Evolutionary conservation across 345 rosid species (phyloP).

Genomic region (Ailanthus altissimus): DNA sequence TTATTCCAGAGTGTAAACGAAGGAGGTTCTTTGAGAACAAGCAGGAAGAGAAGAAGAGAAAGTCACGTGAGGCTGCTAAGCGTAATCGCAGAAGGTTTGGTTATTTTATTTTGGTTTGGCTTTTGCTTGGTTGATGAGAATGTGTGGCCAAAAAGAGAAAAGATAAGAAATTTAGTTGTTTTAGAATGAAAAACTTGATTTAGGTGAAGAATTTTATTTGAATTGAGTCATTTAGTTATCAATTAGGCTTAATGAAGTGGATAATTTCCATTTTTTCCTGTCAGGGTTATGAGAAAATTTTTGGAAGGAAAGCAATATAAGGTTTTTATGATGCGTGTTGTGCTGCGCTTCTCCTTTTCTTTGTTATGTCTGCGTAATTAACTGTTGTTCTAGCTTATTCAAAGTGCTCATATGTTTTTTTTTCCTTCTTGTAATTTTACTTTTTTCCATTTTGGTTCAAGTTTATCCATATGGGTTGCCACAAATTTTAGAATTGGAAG

Average conservation of each 20-base stretch:
- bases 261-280: not conserved
- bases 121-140: conserved; percentile 17
- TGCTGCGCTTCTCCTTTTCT: not conserved
- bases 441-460: not conserved
- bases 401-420: not conserved
- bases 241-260: not conserved
- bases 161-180: not conserved
- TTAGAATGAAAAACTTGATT: not conserved
- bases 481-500: not conserved
- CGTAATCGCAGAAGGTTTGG: conserved; percentile 62
- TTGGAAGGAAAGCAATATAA: not conserved
- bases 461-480: not conserved
- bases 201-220: not conserved
- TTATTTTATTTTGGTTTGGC: not conserved
- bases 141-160: not conserved
- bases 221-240: not conserved
- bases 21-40: conserved; percentile 67
- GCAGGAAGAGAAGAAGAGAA: conserved; percentile 78
- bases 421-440: not conserved
- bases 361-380: not conserved
- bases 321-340: not conserved
- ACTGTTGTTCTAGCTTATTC: not conserved
- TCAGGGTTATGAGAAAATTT: not conserved
- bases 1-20: conserved; percentile 73
- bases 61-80: conserved; percentile 80